Conservation (phyloP, 2,329 filamentous ascomycete genomes). For the Calonectria crousiana region DNA sequence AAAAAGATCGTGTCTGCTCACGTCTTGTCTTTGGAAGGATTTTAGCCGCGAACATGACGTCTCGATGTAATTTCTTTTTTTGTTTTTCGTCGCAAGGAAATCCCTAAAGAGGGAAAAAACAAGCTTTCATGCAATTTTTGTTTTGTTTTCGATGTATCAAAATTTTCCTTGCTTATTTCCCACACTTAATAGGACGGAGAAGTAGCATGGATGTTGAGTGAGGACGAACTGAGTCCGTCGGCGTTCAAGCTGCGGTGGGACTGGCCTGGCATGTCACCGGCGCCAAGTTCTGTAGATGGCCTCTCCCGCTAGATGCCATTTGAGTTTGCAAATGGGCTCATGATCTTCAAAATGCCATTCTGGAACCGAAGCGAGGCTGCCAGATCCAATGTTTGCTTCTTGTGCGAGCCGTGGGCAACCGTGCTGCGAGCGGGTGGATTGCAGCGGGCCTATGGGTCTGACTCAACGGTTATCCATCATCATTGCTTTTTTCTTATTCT, state of each 20-base stretch:
- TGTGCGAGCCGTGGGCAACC: background rate
- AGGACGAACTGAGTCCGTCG: background rate
- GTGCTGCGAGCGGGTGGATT: background rate
- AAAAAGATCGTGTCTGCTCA: background rate
- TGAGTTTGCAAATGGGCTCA: background rate
- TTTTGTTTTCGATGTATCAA: background rate
- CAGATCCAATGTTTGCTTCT: background rate
- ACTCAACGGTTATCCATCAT: conserved; percentile 7
- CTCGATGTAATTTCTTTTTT: conserved; percentile 5
- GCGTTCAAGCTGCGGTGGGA: background rate
- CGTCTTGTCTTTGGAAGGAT: background rate
- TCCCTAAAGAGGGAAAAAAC: background rate
- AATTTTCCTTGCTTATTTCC: conserved; percentile 3
- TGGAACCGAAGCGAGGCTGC: background rate
- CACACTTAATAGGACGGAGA: background rate
- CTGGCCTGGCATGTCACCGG: background rate
- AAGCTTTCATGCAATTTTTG: background rate
- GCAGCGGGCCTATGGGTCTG: background rate
- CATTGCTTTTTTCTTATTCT: background rate
- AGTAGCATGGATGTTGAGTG: background rate
- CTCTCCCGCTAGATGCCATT: background rate
- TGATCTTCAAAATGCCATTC: background rate
- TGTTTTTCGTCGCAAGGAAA: background rate
- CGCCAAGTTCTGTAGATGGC: background rate
- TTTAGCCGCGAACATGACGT: conserved; percentile 11